phyloP scores from a whole-genome alignment of 345 rosid genomes.

The sweet orange (Citrus sinensis) region DVS_A1.0 CM039161.1:23688001-23688500 shows the following conservation, averaged over 20 bases:
- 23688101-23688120: no score
- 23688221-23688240: no score
- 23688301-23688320: slow-evolving; percentile 16
- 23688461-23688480: slow-evolving; percentile 26
- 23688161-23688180: neutral
- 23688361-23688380: slow-evolving; percentile 36
- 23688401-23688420: slow-evolving; percentile 64
- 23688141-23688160: neutral
- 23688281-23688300: neutral
- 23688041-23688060: no score
- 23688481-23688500: slow-evolving; percentile 40
- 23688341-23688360: slow-evolving; percentile 16
- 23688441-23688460: slow-evolving; percentile 1
- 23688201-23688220: neutral
- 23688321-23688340: slow-evolving; percentile 11
- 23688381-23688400: slow-evolving; percentile 67
- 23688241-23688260: neutral
- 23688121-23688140: no score
- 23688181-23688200: neutral
- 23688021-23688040: no score
- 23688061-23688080: no score
- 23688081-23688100: no score
- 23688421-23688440: slow-evolving; percentile 35
- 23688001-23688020: no score
- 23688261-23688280: neutral